A percentile compares a stretch with the other conserved stretches of the same genome.
Evolutionary conservation across 2,329 filamentous ascomycete genomes (phyloP).

Genomic region (Hymenoscyphus fructigenus): DNA sequence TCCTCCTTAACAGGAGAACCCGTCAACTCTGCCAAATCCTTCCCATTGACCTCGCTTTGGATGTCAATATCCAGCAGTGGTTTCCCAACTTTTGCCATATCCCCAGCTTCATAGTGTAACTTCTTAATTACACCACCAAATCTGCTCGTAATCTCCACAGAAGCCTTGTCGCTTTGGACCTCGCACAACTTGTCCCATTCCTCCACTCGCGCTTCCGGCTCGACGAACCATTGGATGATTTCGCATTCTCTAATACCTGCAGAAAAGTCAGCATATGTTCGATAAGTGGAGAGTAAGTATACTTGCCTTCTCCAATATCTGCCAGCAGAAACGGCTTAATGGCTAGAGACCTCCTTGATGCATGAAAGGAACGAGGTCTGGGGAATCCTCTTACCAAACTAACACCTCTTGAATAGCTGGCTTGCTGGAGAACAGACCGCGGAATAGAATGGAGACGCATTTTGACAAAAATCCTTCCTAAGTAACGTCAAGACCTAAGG

Average conservation of each 20-base stretch:
- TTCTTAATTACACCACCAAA: constrained; percentile 96
- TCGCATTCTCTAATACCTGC: constrained; percentile 96
- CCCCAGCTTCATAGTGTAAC: constrained; percentile 90
- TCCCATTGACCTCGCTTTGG: constrained; percentile 68
- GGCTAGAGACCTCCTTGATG: constrained; percentile 37
- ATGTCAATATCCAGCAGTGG: constrained; percentile 95
- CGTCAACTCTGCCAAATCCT: constrained; percentile 49
- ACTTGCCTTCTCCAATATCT: constrained; percentile 79
- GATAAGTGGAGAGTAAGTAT: background rate
- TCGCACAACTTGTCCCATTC: constrained; percentile 98
- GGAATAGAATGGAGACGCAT: constrained; percentile 59
- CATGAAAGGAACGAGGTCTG: constrained; percentile 28
- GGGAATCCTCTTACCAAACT: constrained; percentile 24
- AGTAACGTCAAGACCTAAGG: constrained; percentile 5
- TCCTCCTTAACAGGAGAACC: constrained; percentile 30
- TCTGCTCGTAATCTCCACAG: constrained; percentile 87
- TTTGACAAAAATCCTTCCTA: constrained; percentile 15
- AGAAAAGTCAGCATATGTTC: background rate
- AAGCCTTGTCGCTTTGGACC: constrained; percentile 96
- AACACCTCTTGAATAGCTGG: constrained; percentile 43
- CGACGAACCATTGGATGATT: constrained; percentile 99
- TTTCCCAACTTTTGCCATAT: constrained; percentile 95
- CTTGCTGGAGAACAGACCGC: constrained; percentile 51
- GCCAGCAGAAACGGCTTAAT: constrained; percentile 81
- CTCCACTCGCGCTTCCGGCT: constrained; percentile 91